Percentiles rank a stretch among this genome's conserved stretches.
phyloP scores from a whole-genome alignment of 805 yeast genomes.

The Candida michaelii region DNA sequence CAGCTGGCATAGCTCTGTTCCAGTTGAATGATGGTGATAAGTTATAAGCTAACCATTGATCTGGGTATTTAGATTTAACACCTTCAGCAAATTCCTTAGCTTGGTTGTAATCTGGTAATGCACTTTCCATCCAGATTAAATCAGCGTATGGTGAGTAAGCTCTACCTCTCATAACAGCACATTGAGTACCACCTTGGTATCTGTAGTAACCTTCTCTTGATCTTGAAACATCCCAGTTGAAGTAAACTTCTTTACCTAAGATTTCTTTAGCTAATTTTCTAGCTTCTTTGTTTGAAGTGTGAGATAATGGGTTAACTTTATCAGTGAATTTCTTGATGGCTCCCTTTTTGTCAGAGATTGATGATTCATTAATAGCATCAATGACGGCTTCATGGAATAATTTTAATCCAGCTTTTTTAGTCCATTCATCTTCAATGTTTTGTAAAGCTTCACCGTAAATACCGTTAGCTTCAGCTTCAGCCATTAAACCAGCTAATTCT shows the following conservation, averaged over 20 bases:
- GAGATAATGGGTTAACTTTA: conserved; percentile 72
- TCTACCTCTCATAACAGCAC: conserved; percentile 95
- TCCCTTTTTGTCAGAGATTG: conserved; percentile 57
- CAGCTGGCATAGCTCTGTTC: conserved; percentile 87
- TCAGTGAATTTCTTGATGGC: conserved; percentile 65
- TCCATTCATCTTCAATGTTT: conserved; percentile 80
- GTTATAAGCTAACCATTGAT: conserved; percentile 96
- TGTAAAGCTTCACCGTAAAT: conserved; percentile 69
- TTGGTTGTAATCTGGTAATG: conserved; percentile 88
- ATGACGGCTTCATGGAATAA: conserved; percentile 89
- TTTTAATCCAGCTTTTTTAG: conserved; percentile 75
- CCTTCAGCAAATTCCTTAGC: conserved; percentile 95
- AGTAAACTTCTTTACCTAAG: conserved; percentile 79
- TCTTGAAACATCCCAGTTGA: conserved; percentile 94
- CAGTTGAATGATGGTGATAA: conserved; percentile 97
- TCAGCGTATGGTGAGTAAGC: conserved; percentile 95
- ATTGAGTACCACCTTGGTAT: conserved; percentile 93
- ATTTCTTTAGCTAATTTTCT: conserved; percentile 70
- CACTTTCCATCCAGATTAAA: conserved; percentile 97
- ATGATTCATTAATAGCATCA: conserved; percentile 69
- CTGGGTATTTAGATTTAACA: conserved; percentile 75
- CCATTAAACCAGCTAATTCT: conserved; percentile 74
- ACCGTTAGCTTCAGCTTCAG: conserved; percentile 77
- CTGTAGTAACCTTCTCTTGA: conserved; percentile 97
- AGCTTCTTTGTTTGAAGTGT: conserved; percentile 78